Evolutionary conservation across 148 eudicot species (phyloP), one percentile per base, ranked within the genome.

Genomic region (Agrostemma githago): DNA sequence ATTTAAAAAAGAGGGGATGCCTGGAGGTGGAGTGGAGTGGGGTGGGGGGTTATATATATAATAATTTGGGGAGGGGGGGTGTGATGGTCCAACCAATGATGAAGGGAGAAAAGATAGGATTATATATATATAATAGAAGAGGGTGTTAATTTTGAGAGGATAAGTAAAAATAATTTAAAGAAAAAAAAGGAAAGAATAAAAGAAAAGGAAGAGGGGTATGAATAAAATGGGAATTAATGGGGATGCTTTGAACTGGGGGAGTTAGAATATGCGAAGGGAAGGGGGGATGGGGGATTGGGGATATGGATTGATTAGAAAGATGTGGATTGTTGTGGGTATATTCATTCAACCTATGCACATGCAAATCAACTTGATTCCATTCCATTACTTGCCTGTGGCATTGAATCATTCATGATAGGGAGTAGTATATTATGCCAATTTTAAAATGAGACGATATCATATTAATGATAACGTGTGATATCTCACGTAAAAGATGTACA

Each of bases 21-120:
- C 6, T 40, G 19, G 14, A 0, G 43, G 51, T 34, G 56, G 72
- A 67, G 26, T 34, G 14, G 67, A 83, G 85, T 20, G 84, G 86
- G 82, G 17, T 20, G 19, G 34, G 14, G 37, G 51, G 60, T 17
- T 72, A 56, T 78, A 64, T 72, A 78, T 78, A 65, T 10, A 58
- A 44, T 9, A 19, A 6, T 16, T n/a, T 7, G 61, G 61, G 40
- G 17, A 72, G 56, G 44, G 60, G 40, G 41, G 4, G 15, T 15
- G 16, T 42, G 58, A 44, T 34, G 68, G 65, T 72, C 75, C 75
- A 72, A 72, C 75, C 75, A 72, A 72, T 72, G 10, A 61, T 60
- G 20, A 21, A 11, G n/a, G 5, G 19, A 11, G 34, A 26, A 26
- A 26, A 26, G 34, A 26, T 26, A 9, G 64, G 37, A 59, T 20